Evolutionary conservation across 2,329 filamentous ascomycete genomes (phyloP).

Genomic region (Neophaeococcomyces mojaviensis): DNA sequence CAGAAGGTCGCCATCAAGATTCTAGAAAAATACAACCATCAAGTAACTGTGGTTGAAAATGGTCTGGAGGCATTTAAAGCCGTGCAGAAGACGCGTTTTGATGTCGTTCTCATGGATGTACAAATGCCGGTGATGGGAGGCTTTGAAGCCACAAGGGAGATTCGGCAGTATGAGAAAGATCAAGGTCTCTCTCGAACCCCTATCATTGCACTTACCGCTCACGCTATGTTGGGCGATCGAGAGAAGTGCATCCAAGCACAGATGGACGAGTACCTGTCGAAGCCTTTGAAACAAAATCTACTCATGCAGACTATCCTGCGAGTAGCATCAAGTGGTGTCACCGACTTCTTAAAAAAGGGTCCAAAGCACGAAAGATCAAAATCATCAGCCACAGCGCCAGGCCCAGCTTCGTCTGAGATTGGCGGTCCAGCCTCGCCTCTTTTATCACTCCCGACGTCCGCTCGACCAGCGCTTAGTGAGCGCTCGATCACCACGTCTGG

Average conservation of each 20-base stretch:
- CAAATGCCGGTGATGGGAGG: conserved; percentile 99
- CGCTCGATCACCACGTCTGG: conserved; percentile 65
- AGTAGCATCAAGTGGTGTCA: conserved; percentile 80
- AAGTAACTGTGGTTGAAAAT: conserved; percentile 74
- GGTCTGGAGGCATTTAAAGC: conserved; percentile 90
- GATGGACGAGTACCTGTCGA: conserved; percentile 98
- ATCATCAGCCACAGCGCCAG: neutral
- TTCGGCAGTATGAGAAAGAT: conserved; percentile 85
- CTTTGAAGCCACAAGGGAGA: conserved; percentile 94
- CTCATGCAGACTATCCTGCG: conserved; percentile 97
- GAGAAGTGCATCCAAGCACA: conserved; percentile 98
- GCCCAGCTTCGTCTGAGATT: neutral
- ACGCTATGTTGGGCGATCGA: conserved; percentile 96
- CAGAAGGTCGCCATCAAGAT: conserved; percentile 95
- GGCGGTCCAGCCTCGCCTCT: too few relatives aligned
- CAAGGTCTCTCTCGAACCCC: conserved; percentile 75
- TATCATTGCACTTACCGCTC: conserved; percentile 92
- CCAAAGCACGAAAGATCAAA: neutral
- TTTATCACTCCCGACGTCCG: neutral
- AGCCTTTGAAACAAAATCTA: conserved; percentile 92
- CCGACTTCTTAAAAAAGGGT: conserved; percentile 30
- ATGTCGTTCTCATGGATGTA: conserved; percentile 97
- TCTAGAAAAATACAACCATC: conserved; percentile 80
- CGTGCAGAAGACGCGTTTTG: conserved; percentile 83
- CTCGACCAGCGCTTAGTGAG: conserved; percentile 50